Base-by-base conservation (phyloP, 1,139 yeast genomes). In the Geotrichum klebahnii region DNA sequence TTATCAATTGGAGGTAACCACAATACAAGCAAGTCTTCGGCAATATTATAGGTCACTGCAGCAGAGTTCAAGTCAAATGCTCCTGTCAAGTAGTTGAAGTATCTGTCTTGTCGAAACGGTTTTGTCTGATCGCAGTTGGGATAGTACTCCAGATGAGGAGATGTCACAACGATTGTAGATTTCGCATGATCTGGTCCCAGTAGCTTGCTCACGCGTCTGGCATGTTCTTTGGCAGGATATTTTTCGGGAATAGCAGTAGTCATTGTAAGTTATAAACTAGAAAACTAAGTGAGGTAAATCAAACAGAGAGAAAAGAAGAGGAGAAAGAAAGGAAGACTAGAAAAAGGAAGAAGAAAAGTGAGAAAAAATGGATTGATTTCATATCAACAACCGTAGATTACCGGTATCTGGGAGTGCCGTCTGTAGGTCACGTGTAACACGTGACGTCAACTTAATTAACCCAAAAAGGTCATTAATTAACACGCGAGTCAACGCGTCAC, bases 71-170 rank as follows among this genome's bases (percentile, higher is more conserved):
- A 75, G 56, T 84, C 81, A 46, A 54, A 57, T 50, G 84, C 83
- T n/a, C 98, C 98, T 2, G 88, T 72, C 48, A 92, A 71, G 65
- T 92, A 92, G 69, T 76, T 88, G 67, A 92, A 92, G 70, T 89
- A 89, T 53, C 97, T 75, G 67, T 87, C 84, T 67, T 92, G 98
- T 70, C 96, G 81, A 60, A 90, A 77, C 12, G 87, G 84, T 57
- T 80, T 79, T 3, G 80, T 73, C 59, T 83, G 89, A 68, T 92
- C 98, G 62, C 89, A 80, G 68, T 88, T 85, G 43, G 87, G 84
- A 66, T 82, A 81, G 45, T 76, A 67, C 58, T 78, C 82, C 32
- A 75, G 66, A 48, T 71, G 71, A 48, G 85, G 82, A 2, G 95
- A 95, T 23, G 88, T 80, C 34, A 90, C 69, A 59, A 83, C 83